Evolutionary conservation across 805 yeast genomes (phyloP), one percentile per base, ranked within the genome.

Genomic region (Pichia gijzeniarum): DNA sequence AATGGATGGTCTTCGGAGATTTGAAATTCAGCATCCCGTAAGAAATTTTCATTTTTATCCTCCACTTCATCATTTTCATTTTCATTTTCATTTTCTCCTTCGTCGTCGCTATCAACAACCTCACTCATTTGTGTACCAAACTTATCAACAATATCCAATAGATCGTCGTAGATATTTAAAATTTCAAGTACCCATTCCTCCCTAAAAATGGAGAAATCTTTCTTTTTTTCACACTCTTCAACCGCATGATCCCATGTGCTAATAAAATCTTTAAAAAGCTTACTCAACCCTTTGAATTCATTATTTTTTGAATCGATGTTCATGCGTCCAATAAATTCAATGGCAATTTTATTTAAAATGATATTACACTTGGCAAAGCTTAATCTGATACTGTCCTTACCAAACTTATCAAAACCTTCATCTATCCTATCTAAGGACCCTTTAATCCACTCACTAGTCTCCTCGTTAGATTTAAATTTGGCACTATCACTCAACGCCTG

Each of bases 361-460:
- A 84, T 72, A 53, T 76, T 74, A 32, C 82, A 68, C 47, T 73
- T 72, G 5, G 83, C 75, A 46, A 83, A 71, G 48, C 82, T 61
- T 13, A 73, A 68, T 8, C 65, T 53, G 8, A 47, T 52, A 7
- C 77, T 70, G 1, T 73, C 68, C 0, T 31, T 36, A n/a, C 79
- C 72, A 50, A 66, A 72, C 39, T 65, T 60, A 10, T 69, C 74
- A 36, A 78, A 63, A 0, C 95, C 95, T 13, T 68, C 54, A 6
- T 72, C 73, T 22, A 78, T 68, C 52, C 95, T 74, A 48, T 87
- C 96, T 19, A 83, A 49, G 5, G 95, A 84, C 34, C 84, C 86
- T 12, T 75, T 76, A 43, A 86, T 79, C 59, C 71, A 85, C 49
- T 60, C 62, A 3, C 42, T 55, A 3, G 48, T 45, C 22, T 44